Evolutionary conservation across 768 basidiomycete species (phyloP), one percentile per base, ranked within the genome.

Genomic region (Suillus lakei): DNA sequence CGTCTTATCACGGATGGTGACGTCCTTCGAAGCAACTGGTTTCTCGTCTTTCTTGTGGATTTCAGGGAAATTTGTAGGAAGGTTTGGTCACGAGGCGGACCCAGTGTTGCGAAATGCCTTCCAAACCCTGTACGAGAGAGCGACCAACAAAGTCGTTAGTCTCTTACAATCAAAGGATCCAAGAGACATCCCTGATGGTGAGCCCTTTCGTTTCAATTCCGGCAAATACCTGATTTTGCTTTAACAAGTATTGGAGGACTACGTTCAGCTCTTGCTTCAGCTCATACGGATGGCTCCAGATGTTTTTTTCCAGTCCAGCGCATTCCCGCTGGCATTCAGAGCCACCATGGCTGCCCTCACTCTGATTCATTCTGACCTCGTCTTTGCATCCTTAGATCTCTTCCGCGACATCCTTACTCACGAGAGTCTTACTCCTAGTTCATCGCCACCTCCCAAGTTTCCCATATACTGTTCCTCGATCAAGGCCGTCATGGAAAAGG

Each of bases 31-130:
- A 70, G 77, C 81, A 12, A 93, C 92, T 12, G 92, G 91, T 0
- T 88, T 89, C 72, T 85, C 96, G 13, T 91, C 92, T 68, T 99
- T 94, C 78, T 76, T 99, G 26, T 99, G 98, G 98, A 93, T 99
- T 65, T 90, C 88, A 36, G 92, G 95, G 51, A 98, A 98, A 78
- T 77, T 93, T 32, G 84, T 94, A n/a, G 82, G 83, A 38, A 85
- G 87, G 68, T 98, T 92, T 72, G 94, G 91, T 21, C 82, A 88
- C 54, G 87, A 88, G 63, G 83, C 86, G 41, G 83, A 90, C 66
- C 72, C 82, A 5, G 73, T 77, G 53, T 72, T 98, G 34, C 86
- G 86, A 39, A 77, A 72, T 7, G 80, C 91, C 8, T 85, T 95
- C 67, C 79, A 82, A 62, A 82, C 83, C 23, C 75, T 92, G 43